These are phyloP conservation scores for Helichrysum umbraculigerum DNA, from an alignment of 129 eudicot species.

Conservation along the genomic window DNA sequence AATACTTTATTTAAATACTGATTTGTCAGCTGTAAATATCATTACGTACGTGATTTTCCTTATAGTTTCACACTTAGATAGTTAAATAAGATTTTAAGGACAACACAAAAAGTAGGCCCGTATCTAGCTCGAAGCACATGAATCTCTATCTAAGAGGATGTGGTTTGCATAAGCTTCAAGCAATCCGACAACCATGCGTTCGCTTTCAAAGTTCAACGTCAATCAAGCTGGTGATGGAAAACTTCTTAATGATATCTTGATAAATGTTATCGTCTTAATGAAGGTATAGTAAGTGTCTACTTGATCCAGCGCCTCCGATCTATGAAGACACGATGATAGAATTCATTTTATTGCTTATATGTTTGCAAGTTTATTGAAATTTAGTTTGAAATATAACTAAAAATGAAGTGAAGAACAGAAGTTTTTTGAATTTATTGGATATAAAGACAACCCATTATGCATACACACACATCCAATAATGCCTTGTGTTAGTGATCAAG, in stretches of 20 bases:
- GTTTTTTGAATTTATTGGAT: constrained; percentile 10
- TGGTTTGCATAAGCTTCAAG: not conserved
- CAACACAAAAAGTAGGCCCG: not conserved
- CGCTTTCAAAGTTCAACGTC: not conserved
- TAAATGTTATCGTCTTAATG: not conserved
- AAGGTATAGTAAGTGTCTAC: not conserved
- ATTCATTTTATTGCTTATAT: too few relatives aligned
- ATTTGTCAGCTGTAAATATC: too few relatives aligned
- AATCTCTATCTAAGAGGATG: not conserved
- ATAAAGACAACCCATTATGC: constrained; percentile 37
- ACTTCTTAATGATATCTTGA: not conserved
- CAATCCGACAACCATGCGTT: not conserved
- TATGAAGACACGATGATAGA: too few relatives aligned
- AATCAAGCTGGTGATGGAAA: not conserved
- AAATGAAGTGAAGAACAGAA: not conserved
- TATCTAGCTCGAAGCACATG: not conserved
- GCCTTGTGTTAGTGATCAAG: constrained; percentile 37
- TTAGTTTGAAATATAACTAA: not conserved
- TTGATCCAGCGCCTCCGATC: not conserved
- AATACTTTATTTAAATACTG: too few relatives aligned
- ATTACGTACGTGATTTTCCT: too few relatives aligned
- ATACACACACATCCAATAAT: constrained; percentile 34
- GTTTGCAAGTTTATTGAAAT: not conserved
- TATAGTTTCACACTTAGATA: too few relatives aligned
- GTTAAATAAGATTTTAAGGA: not conserved